Conservation (phyloP, 345 rosid species). For the Mallotus nudiflorus region DNA sequence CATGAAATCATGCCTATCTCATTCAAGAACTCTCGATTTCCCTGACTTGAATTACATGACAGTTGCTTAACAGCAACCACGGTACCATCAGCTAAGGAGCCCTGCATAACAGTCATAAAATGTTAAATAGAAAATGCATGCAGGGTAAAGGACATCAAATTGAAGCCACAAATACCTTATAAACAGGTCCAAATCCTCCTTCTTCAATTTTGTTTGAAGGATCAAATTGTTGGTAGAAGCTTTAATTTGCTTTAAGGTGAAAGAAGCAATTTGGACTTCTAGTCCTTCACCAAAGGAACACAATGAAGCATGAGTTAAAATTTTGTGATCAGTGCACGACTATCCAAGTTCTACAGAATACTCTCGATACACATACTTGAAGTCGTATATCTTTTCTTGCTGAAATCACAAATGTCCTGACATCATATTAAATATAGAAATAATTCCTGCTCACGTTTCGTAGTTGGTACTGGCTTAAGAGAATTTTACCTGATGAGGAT, state of each 20-base stretch:
- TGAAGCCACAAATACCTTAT: constrained; percentile 40
- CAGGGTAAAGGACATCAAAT: no score
- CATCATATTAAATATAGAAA: no score
- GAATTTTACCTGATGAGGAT: no score
- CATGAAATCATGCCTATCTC: constrained; percentile 22
- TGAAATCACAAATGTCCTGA: no score
- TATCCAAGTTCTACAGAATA: no score
- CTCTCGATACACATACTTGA: no score
- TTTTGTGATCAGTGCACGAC: no score
- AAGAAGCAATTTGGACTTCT: constrained; percentile 27
- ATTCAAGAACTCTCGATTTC: constrained; percentile 24
- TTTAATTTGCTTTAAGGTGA: constrained; percentile 53
- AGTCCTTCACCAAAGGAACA: constrained; percentile 10
- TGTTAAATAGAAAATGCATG: neutral
- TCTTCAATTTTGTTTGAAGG: constrained; percentile 57
- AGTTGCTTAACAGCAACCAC: constrained; percentile 21
- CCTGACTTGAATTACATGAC: constrained; percentile 21
- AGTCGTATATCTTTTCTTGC: no score
- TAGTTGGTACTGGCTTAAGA: no score
- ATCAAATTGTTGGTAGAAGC: constrained; percentile 50
- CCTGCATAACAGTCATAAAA: constrained; percentile 12
- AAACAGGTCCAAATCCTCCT: constrained; percentile 71
- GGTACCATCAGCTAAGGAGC: constrained; percentile 18
- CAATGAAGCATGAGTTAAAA: no score
- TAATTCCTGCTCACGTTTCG: no score